phyloP scores from a whole-genome alignment of 2,329 filamentous ascomycete genomes.

The Cadophora gregata region DNA sequence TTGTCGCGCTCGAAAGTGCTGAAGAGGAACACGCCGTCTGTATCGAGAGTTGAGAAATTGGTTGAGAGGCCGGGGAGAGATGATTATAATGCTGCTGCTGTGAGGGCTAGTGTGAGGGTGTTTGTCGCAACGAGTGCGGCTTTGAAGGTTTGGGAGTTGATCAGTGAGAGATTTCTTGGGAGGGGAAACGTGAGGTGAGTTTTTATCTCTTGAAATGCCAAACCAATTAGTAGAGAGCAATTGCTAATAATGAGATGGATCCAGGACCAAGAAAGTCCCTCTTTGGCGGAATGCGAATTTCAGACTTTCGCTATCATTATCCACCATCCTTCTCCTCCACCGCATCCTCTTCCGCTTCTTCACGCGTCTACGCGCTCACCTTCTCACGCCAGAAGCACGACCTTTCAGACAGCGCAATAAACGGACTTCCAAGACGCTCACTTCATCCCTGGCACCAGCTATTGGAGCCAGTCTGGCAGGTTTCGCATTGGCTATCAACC shows the following conservation, averaged over 20 bases:
- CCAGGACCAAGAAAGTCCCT: constrained; percentile 53
- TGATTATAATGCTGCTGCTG: constrained; percentile 72
- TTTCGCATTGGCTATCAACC: constrained; percentile 77
- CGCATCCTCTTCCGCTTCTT: constrained; percentile 91
- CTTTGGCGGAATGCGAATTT: constrained; percentile 72
- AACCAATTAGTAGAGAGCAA: not conserved
- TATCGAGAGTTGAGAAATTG: constrained; percentile 57
- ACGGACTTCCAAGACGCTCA: constrained; percentile 73
- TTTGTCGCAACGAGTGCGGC: constrained; percentile 68
- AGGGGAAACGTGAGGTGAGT: constrained; percentile 42
- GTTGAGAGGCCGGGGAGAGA: constrained; percentile 41
- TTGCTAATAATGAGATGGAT: constrained; percentile 29
- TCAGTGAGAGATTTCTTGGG: constrained; percentile 56
- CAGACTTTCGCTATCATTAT: constrained; percentile 81
- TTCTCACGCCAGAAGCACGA: constrained; percentile 79
- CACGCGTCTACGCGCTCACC: constrained; percentile 74
- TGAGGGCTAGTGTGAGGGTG: constrained; percentile 73
- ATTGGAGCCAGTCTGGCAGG: constrained; percentile 90
- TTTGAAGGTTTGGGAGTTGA: constrained; percentile 66
- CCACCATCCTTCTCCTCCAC: constrained; percentile 86
- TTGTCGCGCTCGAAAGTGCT: constrained; percentile 72
- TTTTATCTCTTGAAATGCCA: not conserved
- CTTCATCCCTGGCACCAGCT: constrained; percentile 83
- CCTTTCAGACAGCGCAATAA: constrained; percentile 87
- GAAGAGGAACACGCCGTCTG: constrained; percentile 59